Conservation (phyloP, 2,329 filamentous ascomycete genomes). For the Ramichloridium luteum region DNA sequence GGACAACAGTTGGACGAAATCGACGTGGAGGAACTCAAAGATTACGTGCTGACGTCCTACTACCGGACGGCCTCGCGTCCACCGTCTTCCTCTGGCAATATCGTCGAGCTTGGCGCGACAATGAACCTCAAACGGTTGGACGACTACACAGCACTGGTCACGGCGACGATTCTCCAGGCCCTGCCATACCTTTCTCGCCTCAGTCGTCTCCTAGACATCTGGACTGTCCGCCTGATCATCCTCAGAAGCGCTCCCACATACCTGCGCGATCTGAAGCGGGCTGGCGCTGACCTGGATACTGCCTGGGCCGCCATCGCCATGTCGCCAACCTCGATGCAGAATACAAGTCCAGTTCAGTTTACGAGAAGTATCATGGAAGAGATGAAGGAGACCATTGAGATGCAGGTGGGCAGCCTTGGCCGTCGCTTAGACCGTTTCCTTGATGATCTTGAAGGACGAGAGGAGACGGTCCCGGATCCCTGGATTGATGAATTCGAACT, state of each 20-base stretch:
- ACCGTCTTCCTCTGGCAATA: slow-evolving; percentile 24
- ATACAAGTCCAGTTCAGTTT: slow-evolving; percentile 8
- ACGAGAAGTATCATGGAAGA: slow-evolving; percentile 14
- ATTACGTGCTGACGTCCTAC: slow-evolving; percentile 71
- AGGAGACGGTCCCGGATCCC: slow-evolving; percentile 69
- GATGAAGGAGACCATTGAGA: slow-evolving; percentile 47
- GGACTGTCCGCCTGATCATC: slow-evolving; percentile 65
- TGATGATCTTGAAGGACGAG: slow-evolving; percentile 69
- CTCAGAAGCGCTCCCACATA: slow-evolving; percentile 61
- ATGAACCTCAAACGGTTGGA: slow-evolving; percentile 45
- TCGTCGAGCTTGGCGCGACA: slow-evolving; percentile 7
- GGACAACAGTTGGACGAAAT: slow-evolving; percentile 54
- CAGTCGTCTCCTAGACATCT: slow-evolving; percentile 58
- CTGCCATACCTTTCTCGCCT: slow-evolving; percentile 70
- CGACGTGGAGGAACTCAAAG: slow-evolving; percentile 78
- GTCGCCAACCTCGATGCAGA: slow-evolving; percentile 11
- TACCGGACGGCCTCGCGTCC: slow-evolving; percentile 41
- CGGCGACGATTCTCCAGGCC: slow-evolving; percentile 79
- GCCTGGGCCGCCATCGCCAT: slow-evolving; percentile 51
- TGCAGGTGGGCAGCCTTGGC: slow-evolving; percentile 58
- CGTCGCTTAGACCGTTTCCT: slow-evolving; percentile 71
- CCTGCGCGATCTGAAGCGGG: slow-evolving; percentile 50
- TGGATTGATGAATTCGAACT: slow-evolving; percentile 83
- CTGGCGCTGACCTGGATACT: slow-evolving; percentile 50
- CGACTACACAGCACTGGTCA: slow-evolving; percentile 81